Evolutionary conservation across 176 grass and related monocot species (phyloP).

Genomic region (Echinochloa phyllopogon): DNA sequence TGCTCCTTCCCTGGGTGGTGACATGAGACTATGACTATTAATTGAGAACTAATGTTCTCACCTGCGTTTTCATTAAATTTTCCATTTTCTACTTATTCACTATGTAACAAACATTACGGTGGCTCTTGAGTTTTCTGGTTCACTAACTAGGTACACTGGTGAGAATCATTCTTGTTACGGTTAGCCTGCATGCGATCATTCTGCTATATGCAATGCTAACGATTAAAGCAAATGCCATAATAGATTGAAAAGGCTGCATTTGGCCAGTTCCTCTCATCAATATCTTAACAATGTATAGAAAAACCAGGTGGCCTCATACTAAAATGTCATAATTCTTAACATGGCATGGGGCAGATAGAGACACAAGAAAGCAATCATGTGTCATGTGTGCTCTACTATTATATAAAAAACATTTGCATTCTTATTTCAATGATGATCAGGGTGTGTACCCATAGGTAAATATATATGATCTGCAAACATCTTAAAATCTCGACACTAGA

Average conservation of each 20-base stretch:
- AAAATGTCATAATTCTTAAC: neutral
- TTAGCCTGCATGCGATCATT: neutral
- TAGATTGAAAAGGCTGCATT: neutral
- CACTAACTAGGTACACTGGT: neutral
- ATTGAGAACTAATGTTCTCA: neutral
- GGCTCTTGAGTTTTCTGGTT: neutral
- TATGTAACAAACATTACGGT: neutral
- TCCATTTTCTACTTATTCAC: neutral
- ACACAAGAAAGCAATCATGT: neutral
- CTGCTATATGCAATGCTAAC: neutral
- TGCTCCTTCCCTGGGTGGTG: neutral
- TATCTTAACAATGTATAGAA: too few species aligned
- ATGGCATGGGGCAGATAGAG: neutral
- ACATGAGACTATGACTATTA: neutral
- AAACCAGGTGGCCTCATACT: too few species aligned
- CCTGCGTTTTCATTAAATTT: neutral
- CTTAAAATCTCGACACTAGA: neutral
- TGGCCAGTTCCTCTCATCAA: neutral
- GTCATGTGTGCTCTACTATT: too few species aligned
- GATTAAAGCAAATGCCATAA: neutral
- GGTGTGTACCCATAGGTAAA: neutral
- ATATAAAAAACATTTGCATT: neutral
- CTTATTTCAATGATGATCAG: neutral
- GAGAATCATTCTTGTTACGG: neutral
- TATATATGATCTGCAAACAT: neutral